phyloP scores from a whole-genome alignment of 805 yeast species.

The Lipomyces yamadae region DNA sequence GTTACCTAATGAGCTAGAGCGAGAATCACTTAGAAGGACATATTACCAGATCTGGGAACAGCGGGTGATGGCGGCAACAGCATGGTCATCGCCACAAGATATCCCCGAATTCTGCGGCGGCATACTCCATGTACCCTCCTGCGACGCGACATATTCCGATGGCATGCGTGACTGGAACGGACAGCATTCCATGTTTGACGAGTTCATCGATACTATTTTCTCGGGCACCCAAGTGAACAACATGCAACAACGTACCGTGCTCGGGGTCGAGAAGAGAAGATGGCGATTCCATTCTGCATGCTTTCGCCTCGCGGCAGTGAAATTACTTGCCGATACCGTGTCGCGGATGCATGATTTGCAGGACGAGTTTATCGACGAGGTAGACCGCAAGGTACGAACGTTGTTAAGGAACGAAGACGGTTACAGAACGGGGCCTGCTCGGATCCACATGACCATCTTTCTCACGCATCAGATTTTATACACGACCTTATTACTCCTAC shows the following conservation, averaged over 20 bases:
- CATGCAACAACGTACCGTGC: background rate
- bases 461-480: constrained; percentile 26
- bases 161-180: constrained; percentile 27
- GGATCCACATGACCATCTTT: constrained; percentile 31
- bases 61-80: constrained; percentile 19
- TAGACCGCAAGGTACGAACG: constrained; percentile 18
- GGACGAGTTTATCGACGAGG: constrained; percentile 25
- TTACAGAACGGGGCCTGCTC: constrained; percentile 22
- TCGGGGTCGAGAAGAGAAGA: constrained; percentile 6
- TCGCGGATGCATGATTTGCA: constrained; percentile 16
- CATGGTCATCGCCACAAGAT: constrained; percentile 19
- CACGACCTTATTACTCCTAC: constrained; percentile 26
- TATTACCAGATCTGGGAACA: constrained; percentile 28
- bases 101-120: constrained; percentile 27
- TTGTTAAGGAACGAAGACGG: constrained; percentile 19
- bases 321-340: constrained; percentile 23
- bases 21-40: constrained; percentile 29
- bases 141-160: constrained; percentile 23
- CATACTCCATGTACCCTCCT: constrained; percentile 27
- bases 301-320: constrained; percentile 27
- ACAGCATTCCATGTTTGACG: constrained; percentile 14
- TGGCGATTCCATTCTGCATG: constrained; percentile 28
- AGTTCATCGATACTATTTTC: constrained; percentile 21
- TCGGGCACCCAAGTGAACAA: constrained; percentile 7
- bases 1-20: constrained; percentile 23